These are phyloP conservation scores for Spathaspora passalidarum DNA, from an alignment of 805 yeast genomes.

Conservation along the genomic window DNA sequence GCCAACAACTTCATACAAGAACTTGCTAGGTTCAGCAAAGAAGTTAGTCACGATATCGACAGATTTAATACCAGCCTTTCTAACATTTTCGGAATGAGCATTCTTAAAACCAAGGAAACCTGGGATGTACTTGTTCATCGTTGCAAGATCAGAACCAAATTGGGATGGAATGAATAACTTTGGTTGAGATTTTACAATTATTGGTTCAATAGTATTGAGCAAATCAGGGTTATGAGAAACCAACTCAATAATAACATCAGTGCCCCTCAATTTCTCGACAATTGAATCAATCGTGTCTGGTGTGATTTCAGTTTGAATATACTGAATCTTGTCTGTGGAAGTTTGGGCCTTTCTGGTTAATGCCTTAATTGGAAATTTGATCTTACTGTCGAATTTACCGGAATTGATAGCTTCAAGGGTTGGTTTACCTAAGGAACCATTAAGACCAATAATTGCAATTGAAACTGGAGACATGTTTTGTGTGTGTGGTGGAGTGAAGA, in stretches of 20 bases:
- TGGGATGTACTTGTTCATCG: constrained; percentile 12
- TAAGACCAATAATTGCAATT: constrained; percentile 52
- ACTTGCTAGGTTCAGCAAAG: constrained; percentile 12
- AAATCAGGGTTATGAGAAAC: constrained; percentile 27
- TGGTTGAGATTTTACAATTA: constrained; percentile 39
- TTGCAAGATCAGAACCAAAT: constrained; percentile 48
- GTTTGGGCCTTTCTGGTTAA: constrained; percentile 43
- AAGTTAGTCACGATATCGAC: constrained; percentile 10
- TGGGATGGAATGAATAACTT: constrained; percentile 59
- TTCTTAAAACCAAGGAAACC: constrained; percentile 5
- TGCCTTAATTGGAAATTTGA: constrained; percentile 47
- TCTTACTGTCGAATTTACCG: constrained; percentile 38
- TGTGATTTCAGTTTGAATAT: constrained; percentile 29
- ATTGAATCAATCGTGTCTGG: constrained; percentile 9
- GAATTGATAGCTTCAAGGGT: constrained; percentile 43
- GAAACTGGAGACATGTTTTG: constrained; percentile 17
- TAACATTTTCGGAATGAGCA: background rate
- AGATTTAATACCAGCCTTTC: constrained; percentile 7
- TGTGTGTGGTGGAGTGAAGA: too few species aligned
- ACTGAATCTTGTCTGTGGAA: constrained; percentile 36
- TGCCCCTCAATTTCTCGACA: constrained; percentile 29
- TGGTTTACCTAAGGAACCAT: constrained; percentile 52
- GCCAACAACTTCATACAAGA: constrained; percentile 27
- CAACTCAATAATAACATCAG: constrained; percentile 44
- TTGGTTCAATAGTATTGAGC: constrained; percentile 33